Evolutionary conservation across 2,329 filamentous ascomycete species (phyloP), one percentile per base, ranked within the genome.

Genomic region (Chrysosporium queenslandicum): DNA sequence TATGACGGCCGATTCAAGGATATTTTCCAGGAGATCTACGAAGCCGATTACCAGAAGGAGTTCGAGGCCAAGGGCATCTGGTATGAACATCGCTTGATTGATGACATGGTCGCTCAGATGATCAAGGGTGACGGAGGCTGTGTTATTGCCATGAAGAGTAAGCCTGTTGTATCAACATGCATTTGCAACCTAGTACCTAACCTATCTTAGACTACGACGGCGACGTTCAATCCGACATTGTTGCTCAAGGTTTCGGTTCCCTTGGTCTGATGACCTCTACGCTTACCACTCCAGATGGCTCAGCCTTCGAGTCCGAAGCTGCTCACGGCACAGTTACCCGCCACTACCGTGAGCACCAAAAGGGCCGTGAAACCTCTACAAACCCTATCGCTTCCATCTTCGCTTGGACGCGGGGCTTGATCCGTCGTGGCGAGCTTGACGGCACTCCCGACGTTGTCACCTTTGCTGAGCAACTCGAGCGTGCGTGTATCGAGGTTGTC

Each of bases 101-200:
- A 98, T 74, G 92, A 98, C 75, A 97, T 98, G 92, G 92, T 98
- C 59, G 92, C 92, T 46, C 92, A 98, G 80, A 98, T 98, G 92
- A 86, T 98, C 79, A 98, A 98, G 86, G 92, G 86, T 74, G 82
- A 85, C 64, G 92, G 92, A 63, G 92, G 92, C 58, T 96, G 92
- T 74, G 82, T 97, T 69, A 96, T 97, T 79, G 92, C 92, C 57
- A 81, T 97, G 71, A 98, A 98, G 85, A 97, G 88, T 94, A 69
- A 71, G 83, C 77, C 50, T 36, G 5, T 11, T n/a, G 21, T 21
- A 14, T 32, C 34, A 30, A 30, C 46, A 25, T 14, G 52, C 23
- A 49, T 21, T 45, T 20, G 41, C 36, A 52, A 64, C 54, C n/a
- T 6, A 20, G 12, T 5, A 51, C 52, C 58, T 57, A 62, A 55